A percentile compares a stretch with the other conserved stretches of the same genome.
These are phyloP conservation scores for Choiromyces venosus DNA, from an alignment of 495 filamentous ascomycete genomes.

Conservation along the genomic window DNA sequence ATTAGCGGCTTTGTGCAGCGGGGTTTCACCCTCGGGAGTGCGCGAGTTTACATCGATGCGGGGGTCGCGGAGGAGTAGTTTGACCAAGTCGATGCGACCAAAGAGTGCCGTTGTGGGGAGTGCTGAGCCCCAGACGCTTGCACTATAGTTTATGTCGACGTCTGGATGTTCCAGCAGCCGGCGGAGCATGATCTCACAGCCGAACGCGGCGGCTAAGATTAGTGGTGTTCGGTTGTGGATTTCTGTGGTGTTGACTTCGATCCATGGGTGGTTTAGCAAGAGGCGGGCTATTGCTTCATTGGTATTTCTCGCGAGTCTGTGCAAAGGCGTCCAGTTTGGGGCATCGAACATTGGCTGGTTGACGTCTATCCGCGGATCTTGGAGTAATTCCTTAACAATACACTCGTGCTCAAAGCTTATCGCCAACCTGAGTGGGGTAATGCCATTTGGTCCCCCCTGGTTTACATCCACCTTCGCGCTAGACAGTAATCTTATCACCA, in stretches of 20 bases:
- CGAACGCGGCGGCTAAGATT: not conserved
- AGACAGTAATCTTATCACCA: not conserved
- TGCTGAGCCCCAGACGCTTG: no score
- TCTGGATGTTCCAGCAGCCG: not conserved
- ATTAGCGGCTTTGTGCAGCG: not conserved
- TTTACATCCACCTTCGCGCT: not conserved
- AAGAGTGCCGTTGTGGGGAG: no score
- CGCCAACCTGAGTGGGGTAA: not conserved
- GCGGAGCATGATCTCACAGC: not conserved
- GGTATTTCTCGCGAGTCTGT: not conserved
- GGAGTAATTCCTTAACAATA: not conserved
- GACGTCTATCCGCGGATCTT: not conserved
- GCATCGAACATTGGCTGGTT: not conserved
- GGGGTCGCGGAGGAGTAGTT: not conserved
- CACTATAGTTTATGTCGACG: not conserved
- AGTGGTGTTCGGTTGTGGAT: not conserved
- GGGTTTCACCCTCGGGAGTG: not conserved
- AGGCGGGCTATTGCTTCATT: not conserved
- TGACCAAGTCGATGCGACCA: no score
- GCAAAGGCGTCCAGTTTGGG: not conserved
- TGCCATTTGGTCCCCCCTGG: not conserved
- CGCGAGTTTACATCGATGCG: not conserved
- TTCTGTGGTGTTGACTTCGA: not conserved
- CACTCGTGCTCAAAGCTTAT: not conserved
- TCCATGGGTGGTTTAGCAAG: not conserved